phyloP scores from a whole-genome alignment of 805 yeast species.

The Pichia phayaonensis region DNA sequence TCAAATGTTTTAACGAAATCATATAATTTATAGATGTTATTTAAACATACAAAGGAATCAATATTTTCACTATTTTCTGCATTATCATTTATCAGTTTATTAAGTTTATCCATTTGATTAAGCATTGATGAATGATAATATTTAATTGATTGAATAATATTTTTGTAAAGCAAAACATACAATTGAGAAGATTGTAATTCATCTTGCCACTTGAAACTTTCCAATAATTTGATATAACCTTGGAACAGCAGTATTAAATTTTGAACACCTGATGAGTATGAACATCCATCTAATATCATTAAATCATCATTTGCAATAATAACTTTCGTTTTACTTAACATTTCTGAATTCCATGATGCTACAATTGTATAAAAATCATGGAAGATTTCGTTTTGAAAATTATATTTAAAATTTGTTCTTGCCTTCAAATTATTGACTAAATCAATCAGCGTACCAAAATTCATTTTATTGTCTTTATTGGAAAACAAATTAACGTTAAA shows the following conservation, averaged over 20 bases:
- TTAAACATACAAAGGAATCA: slow-evolving; percentile 25
- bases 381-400: slow-evolving; percentile 22
- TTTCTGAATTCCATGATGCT: slow-evolving; percentile 21
- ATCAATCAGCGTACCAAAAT: slow-evolving; percentile 13
- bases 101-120: slow-evolving; percentile 2
- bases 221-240: slow-evolving; percentile 42
- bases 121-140: slow-evolving; percentile 37
- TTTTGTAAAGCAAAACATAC: slow-evolving; percentile 51
- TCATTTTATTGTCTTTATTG: slow-evolving; percentile 6
- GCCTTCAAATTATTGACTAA: slow-evolving; percentile 13
- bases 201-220: slow-evolving; percentile 58
- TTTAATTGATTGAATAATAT: slow-evolving; percentile 54
- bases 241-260: slow-evolving; percentile 23
- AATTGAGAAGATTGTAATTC: slow-evolving; percentile 54
- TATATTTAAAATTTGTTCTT: slow-evolving; percentile 15
- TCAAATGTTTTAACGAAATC: slow-evolving; percentile 9
- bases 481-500: slow-evolving; percentile 2
- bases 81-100: neutral
- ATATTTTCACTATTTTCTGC: slow-evolving; percentile 9
- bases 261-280: slow-evolving; percentile 23
- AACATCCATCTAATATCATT: slow-evolving; percentile 29
- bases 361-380: slow-evolving; percentile 19
- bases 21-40: slow-evolving; percentile 21
- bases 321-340: slow-evolving; percentile 30
- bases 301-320: slow-evolving; percentile 55